Evolutionary conservation across 768 basidiomycete genomes (phyloP).

Genomic region (Leccinum ochraceum): DNA sequence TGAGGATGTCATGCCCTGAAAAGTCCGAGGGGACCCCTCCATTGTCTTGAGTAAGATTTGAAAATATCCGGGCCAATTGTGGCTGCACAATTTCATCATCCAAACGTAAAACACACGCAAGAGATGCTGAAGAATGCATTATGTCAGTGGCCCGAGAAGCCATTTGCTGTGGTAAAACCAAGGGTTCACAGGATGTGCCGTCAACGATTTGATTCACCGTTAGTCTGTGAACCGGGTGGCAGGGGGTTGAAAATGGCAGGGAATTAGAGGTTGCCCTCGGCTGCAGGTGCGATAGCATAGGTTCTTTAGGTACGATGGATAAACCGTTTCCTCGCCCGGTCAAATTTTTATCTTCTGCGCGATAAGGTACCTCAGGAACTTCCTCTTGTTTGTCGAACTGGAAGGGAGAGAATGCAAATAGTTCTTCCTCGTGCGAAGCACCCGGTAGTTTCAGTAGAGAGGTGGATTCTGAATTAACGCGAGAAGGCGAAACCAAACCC

Average conservation of each 20-base stretch:
- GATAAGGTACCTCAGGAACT: constrained; percentile 3
- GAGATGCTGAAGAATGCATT: constrained; percentile 13
- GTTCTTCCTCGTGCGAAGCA: constrained; percentile 15
- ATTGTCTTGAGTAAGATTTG: constrained; percentile 8
- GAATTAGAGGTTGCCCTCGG: neutral
- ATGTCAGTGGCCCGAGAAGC: constrained; percentile 8
- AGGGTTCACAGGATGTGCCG: constrained; percentile 4
- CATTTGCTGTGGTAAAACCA: constrained; percentile 11
- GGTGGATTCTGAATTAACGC: constrained; percentile 6
- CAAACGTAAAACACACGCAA: constrained; percentile 20
- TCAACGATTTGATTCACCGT: neutral
- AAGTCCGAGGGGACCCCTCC: constrained; percentile 17
- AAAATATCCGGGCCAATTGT: constrained; percentile 6
- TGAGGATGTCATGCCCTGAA: constrained; percentile 5
- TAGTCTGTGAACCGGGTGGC: constrained; percentile 12
- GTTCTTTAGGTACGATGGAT: constrained; percentile 2
- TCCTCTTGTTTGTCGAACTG: constrained; percentile 15
- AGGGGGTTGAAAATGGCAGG: constrained; percentile 29
- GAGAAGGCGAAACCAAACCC: constrained; percentile 29
- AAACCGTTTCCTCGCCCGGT: constrained; percentile 2
- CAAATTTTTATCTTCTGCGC: neutral
- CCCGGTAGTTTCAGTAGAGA: constrained; percentile 2
- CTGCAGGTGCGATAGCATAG: neutral
- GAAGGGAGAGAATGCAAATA: constrained; percentile 34
- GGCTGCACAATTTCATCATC: constrained; percentile 9